These are phyloP conservation scores for Fusarium coicis DNA, from an alignment of 2,329 filamentous ascomycete genomes.

Conservation along the genomic window DNA sequence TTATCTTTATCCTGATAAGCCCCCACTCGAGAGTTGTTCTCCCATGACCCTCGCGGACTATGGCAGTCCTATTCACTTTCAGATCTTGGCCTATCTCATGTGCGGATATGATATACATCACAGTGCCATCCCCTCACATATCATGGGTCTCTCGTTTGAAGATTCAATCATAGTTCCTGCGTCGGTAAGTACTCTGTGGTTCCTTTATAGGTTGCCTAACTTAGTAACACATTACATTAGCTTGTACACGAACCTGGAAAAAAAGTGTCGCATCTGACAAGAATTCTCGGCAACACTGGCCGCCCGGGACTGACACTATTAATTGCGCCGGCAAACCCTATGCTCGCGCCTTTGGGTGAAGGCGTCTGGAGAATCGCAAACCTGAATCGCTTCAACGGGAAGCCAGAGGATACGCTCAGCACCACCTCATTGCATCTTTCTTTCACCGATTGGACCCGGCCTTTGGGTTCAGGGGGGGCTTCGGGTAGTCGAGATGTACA, in stretches of 20 bases:
- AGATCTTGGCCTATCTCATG: neutral
- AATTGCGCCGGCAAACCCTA: neutral
- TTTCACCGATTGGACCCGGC: neutral
- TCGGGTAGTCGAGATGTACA: neutral
- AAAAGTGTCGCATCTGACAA: rapidly evolving
- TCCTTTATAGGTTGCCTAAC: too few relatives aligned
- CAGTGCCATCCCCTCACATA: rapidly evolving
- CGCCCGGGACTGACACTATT: rapidly evolving
- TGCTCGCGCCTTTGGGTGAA: neutral
- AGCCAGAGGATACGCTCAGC: neutral
- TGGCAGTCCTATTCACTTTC: too few relatives aligned
- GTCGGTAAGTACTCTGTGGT: too few relatives aligned
- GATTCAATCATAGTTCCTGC: neutral
- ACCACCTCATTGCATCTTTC: neutral
- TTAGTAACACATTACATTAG: too few relatives aligned
- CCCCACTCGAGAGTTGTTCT: too few relatives aligned
- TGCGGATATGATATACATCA: neutral
- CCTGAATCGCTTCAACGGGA: neutral
- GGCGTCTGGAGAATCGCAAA: neutral
- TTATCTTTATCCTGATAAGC: too few relatives aligned
- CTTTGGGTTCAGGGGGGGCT: neutral
- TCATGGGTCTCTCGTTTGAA: neutral
- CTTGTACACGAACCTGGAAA: neutral
- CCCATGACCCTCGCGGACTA: too few relatives aligned
- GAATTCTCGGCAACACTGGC: neutral